Evolutionary conservation across 2,329 filamentous ascomycete species (phyloP).

Genomic region (Xylariaceae sp.): DNA sequence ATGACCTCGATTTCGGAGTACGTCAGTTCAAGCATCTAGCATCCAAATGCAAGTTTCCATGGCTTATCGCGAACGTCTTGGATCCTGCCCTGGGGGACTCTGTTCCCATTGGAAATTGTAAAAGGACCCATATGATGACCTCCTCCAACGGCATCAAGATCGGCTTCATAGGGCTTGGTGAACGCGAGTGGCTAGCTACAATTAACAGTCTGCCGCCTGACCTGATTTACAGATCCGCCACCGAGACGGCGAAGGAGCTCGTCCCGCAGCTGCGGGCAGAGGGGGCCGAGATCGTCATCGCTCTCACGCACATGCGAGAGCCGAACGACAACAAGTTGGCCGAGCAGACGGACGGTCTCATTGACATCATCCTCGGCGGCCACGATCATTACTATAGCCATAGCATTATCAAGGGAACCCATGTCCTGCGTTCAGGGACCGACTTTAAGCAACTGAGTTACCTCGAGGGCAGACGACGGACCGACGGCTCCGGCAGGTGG

Average conservation of each 20-base stretch:
- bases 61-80: slow-evolving; percentile 86
- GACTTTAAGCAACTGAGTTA: slow-evolving; percentile 95
- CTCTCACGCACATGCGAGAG: slow-evolving; percentile 82
- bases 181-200: slow-evolving; percentile 86
- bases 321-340: slow-evolving; percentile 89
- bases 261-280: slow-evolving; percentile 72
- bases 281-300: slow-evolving; percentile 82
- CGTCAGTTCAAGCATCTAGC: slow-evolving; percentile 75
- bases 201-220: slow-evolving; percentile 85
- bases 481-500: slow-evolving; percentile 58
- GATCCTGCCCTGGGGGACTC: slow-evolving; percentile 79
- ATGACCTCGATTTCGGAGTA: slow-evolving; percentile 91
- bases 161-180: slow-evolving; percentile 81
- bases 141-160: slow-evolving; percentile 84
- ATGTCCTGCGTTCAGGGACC: slow-evolving; percentile 83
- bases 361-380: slow-evolving; percentile 85
- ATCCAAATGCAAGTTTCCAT: slow-evolving; percentile 79
- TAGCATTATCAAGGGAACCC: slow-evolving; percentile 73
- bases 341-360: slow-evolving; percentile 68
- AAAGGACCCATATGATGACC: slow-evolving; percentile 75
- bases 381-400: slow-evolving; percentile 91
- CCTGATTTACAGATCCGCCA: slow-evolving; percentile 80
- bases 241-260: slow-evolving; percentile 73
- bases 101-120: slow-evolving; percentile 74
- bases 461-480: slow-evolving; percentile 69